Evolutionary conservation across 1,284 basidiomycete species (phyloP).

Genomic region (Sanguinoderma infundibulare): DNA sequence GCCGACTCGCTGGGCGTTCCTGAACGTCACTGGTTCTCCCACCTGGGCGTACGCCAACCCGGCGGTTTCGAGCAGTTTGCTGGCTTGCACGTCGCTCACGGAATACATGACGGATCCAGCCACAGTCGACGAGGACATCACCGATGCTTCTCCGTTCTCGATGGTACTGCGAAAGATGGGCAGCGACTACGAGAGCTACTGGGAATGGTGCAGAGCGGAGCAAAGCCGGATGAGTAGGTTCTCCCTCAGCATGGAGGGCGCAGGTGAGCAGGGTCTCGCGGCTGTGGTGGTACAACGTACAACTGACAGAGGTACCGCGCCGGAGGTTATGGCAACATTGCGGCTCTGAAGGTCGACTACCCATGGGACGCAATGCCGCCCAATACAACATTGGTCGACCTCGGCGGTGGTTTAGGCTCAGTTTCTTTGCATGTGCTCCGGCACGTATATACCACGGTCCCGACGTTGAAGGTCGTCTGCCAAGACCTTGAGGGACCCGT

Average conservation of each 20-base stretch:
- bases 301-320: not conserved
- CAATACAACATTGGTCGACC: not conserved
- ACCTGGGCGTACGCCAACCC: not conserved
- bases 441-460: not conserved
- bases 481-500: not conserved
- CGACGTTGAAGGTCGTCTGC: not conserved
- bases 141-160: not conserved
- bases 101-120: not conserved
- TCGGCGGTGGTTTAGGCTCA: not conserved
- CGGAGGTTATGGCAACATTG: not conserved
- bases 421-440: not conserved
- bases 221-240: not conserved
- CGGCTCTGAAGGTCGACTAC: not conserved
- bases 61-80: not conserved
- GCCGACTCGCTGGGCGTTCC: conserved; percentile 1
- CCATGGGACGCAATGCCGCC: not conserved
- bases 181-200: not conserved
- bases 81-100: not conserved
- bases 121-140: not conserved
- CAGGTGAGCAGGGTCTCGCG: too few relatives aligned
- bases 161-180: not conserved
- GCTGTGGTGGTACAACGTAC: too few relatives aligned
- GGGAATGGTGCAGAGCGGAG: not conserved
- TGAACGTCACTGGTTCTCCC: not conserved
- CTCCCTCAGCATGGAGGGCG: not conserved